phyloP scores from a whole-genome alignment of 2,329 filamentous ascomycete species.

The Monosporascus ibericus region DNA sequence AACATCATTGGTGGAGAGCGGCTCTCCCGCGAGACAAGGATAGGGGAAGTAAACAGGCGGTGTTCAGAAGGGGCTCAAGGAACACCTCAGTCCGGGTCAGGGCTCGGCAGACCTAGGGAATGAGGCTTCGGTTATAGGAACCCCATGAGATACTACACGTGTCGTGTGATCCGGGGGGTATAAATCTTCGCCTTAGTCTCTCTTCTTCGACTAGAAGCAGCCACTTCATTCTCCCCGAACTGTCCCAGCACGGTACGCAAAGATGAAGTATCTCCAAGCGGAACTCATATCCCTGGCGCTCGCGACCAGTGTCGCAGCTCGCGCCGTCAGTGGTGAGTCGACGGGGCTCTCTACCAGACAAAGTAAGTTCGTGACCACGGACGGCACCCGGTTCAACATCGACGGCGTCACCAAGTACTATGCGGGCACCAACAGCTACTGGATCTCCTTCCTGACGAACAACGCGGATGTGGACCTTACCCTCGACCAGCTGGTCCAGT shows the following conservation, averaged over 20 bases:
- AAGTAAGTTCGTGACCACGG: conserved; percentile 14
- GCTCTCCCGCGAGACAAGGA: no score
- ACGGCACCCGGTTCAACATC: conserved; percentile 30
- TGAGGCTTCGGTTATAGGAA: not conserved
- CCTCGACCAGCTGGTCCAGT: conserved; percentile 39
- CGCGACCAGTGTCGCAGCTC: not conserved
- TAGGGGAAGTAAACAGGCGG: no score
- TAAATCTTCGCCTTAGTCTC: no score
- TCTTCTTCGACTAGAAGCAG: no score
- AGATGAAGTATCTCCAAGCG: not conserved
- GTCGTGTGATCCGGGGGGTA: not conserved
- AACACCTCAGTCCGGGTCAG: not conserved
- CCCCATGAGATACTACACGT: not conserved
- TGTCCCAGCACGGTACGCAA: not conserved
- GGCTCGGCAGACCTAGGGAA: not conserved
- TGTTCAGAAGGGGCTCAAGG: not conserved
- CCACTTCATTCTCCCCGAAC: no score
- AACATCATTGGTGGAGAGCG: not conserved
- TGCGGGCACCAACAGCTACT: conserved; percentile 48
- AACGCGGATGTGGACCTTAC: conserved; percentile 49
- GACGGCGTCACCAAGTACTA: conserved; percentile 38
- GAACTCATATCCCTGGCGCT: not conserved
- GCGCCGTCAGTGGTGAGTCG: not conserved
- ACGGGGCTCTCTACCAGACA: conserved; percentile 8
- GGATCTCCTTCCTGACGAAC: conserved; percentile 44